Evolutionary conservation across 2,329 filamentous ascomycete species (phyloP), one percentile per base, ranked within the genome.

Genomic region (Geoglossum cookeanum): DNA sequence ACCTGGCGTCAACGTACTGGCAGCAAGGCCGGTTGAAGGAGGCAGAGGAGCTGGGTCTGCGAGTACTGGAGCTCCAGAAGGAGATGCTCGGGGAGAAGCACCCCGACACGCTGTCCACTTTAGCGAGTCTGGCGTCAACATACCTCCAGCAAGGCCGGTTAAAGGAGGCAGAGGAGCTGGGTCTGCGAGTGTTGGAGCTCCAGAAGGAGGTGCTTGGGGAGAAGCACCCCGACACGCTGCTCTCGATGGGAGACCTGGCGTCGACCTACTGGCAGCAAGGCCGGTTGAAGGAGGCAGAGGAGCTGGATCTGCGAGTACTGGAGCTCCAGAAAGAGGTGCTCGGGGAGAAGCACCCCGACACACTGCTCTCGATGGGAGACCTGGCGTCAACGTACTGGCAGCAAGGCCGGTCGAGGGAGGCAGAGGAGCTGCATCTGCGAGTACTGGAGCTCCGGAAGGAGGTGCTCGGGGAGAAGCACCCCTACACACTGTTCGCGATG

Each of bases 131-230:
- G 30, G 49, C 49, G n/a, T 22, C 49, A n/a, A 53, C 4, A 1
- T 53, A 53, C 33, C 3, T 1, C 2, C 49, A 53, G 3, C 59
- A 65, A 51, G 61, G 63, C 32, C 61, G 61, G 56, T 66, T 55
- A 62, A 61, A 59, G 29, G 62, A 66, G 55, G 63, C 60, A 27
- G 64, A 67, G 58, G 39, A 57, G 8, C 59, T 66, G 17, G 59
- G 60, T 56, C 49, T 53, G 27, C 49, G 33, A 27, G 49, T 53
- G 13, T 4, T 53, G 3, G 49, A 27, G 8, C 29, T 53, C 15
- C 49, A 27, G 49, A 53, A 30, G 49, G 33, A 37, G 49, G 29
- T 53, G 49, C 49, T 53, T 5, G 49, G 49, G 17, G 49, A 32
- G 49, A 37, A 5, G 27, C 49, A 53, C 33, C 49, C 49, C 29